Conservation (phyloP, 1,139 yeast genomes). For the Magnusiomyces fungicola region DNA sequence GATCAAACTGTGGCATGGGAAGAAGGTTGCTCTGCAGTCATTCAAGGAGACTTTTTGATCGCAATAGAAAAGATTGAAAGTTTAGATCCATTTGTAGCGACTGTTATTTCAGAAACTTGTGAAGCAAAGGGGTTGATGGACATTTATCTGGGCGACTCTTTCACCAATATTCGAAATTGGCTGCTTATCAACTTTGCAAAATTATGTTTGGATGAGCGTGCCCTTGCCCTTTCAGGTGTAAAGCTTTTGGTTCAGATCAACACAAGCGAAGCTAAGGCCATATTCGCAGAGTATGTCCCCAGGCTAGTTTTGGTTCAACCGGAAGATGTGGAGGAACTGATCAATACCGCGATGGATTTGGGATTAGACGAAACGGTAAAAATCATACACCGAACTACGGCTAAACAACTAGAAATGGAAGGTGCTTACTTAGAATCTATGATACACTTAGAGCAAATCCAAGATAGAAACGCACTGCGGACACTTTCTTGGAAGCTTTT, state of each 20-base stretch:
- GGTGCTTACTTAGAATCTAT: constrained; percentile 55
- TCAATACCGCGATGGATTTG: constrained; percentile 46
- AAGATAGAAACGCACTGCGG: constrained; percentile 42
- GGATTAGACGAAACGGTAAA: constrained; percentile 26
- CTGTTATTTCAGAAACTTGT: constrained; percentile 55
- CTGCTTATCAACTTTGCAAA: constrained; percentile 24
- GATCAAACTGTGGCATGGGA: constrained; percentile 48
- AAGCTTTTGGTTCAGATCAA: constrained; percentile 20
- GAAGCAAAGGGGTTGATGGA: constrained; percentile 57
- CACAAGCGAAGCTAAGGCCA: constrained; percentile 34
- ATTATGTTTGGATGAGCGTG: constrained; percentile 19
- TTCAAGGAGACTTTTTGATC: constrained; percentile 51
- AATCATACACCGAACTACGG: constrained; percentile 21
- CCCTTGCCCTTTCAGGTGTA: constrained; percentile 21
- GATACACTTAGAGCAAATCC: constrained; percentile 58
- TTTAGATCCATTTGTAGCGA: constrained; percentile 60
- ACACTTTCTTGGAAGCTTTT: constrained; percentile 45
- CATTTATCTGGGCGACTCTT: constrained; percentile 32
- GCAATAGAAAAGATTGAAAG: constrained; percentile 56
- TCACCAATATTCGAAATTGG: constrained; percentile 21
- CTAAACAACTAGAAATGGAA: constrained; percentile 17
- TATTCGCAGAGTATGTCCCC: constrained; percentile 58
- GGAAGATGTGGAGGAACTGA: constrained; percentile 77
- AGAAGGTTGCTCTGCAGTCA: constrained; percentile 50
- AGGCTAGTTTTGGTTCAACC: constrained; percentile 45